Evolutionary conservation across 768 basidiomycete genomes (phyloP), one percentile per base, ranked within the genome.

Genomic region (Boletus fagicola): DNA sequence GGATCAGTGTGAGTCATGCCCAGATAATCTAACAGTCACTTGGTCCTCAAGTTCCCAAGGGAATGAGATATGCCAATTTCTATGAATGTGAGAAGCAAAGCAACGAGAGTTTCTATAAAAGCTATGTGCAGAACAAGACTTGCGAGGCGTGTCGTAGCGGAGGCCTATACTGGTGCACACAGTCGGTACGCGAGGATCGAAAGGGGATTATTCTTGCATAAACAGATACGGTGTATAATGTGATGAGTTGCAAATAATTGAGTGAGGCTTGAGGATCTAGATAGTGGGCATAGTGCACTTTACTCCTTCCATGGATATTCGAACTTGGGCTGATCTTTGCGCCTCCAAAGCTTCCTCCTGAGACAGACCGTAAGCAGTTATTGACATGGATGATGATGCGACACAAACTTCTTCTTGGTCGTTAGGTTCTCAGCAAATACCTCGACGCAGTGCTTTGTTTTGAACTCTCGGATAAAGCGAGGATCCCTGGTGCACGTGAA

Each of bases 401-500:
- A 24, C 7, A 79, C 92, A 36, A 63, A 96, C 95, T 96, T 98
- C 75, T 88, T 92, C 78, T 95, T 96, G 11, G 88, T 92, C 0
- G 84, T 78, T 0, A 86, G 50, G 66, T 98, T 87, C 68, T 96
- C 93, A 0, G 77, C 92, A 69, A 87, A 97, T 4, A 94, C 84
- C 66, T 98, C 94, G 8, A 88, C 65, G 64, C 91, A 92, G 65
- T 96, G 62, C 66, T 92, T 81, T 3, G 80, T 72, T 75, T 95
- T 98, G 80, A 96, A 98, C 66, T 89, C 85, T 31, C 94, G 87
- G 64, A 98, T 94, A 74, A 96, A 98, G 0, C 90, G 86, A 26
- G 96, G 96, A 68, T 98, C 96, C 94, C 92, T 94, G 60, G 0
- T 11, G 31, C 44, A 40, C 1, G 10, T 44, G 48, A 5, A 51